Conservation (phyloP, 1,139 yeast genomes). For the Yamadazyma taylorii region DNA sequence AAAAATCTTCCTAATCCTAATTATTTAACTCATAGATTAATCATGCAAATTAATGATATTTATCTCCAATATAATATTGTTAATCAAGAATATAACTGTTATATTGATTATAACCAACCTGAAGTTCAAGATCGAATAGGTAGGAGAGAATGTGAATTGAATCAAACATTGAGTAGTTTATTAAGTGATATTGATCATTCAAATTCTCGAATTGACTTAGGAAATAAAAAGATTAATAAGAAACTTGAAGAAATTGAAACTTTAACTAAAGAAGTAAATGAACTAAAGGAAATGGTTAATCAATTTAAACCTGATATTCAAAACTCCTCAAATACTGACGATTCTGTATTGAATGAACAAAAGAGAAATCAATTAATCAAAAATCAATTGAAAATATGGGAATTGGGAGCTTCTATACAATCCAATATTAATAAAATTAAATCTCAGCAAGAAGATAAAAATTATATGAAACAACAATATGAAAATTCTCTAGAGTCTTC, state of each 20-base stretch:
- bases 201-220: constrained; percentile 40
- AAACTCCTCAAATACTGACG: constrained; percentile 17
- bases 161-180: constrained; percentile 27
- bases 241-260: constrained; percentile 33
- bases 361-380: constrained; percentile 19
- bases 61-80: constrained; percentile 26
- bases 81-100: constrained; percentile 28
- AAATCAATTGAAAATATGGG: constrained; percentile 40
- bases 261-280: constrained; percentile 20
- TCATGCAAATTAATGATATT: constrained; percentile 37
- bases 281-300: constrained; percentile 22
- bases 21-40: constrained; percentile 31
- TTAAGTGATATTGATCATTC: constrained; percentile 40
- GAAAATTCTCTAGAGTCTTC: constrained; percentile 59
- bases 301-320: constrained; percentile 12
- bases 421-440: constrained; percentile 35
- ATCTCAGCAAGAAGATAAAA: constrained; percentile 52
- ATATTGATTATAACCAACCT: constrained; percentile 23
- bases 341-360: too few relatives aligned
- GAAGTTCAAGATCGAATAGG: constrained; percentile 27
- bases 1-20: constrained; percentile 26
- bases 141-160: constrained; percentile 34
- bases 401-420: constrained; percentile 39
- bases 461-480: constrained; percentile 66
- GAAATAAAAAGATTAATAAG: constrained; percentile 39